Evolutionary conservation across 768 basidiomycete genomes (phyloP).

Genomic region (Roridomyces roridus): DNA sequence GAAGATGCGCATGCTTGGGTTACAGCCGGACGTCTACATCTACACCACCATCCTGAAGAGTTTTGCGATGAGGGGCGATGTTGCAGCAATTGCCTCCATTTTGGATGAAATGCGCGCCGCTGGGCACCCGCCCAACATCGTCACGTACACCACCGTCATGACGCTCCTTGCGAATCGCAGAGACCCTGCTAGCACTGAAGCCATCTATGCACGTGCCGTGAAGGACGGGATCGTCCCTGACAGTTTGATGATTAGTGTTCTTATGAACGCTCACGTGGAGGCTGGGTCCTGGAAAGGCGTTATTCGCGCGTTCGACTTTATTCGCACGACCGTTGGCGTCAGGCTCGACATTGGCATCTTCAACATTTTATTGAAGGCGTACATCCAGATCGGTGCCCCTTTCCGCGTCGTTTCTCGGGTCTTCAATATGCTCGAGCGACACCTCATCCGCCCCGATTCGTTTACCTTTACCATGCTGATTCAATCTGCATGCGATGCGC

Average conservation of each 20-base stretch:
- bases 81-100: slow-evolving; percentile 53
- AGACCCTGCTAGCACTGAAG: slow-evolving; percentile 71
- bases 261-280: slow-evolving; percentile 87
- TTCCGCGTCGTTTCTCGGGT: slow-evolving; percentile 65
- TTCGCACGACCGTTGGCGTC: slow-evolving; percentile 42
- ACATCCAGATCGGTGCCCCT: slow-evolving; percentile 81
- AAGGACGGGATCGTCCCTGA: slow-evolving; percentile 68
- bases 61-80: slow-evolving; percentile 60
- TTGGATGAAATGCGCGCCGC: slow-evolving; percentile 67
- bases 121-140: slow-evolving; percentile 50
- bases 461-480: slow-evolving; percentile 78
- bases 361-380: slow-evolving; percentile 85
- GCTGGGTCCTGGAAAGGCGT: slow-evolving; percentile 81
- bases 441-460: slow-evolving; percentile 60
- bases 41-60: slow-evolving; percentile 67
- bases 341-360: slow-evolving; percentile 65
- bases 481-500: slow-evolving; percentile 81
- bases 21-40: slow-evolving; percentile 59
- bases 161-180: slow-evolving; percentile 64
- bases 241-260: slow-evolving; percentile 64
- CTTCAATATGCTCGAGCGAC: slow-evolving; percentile 60
- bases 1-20: slow-evolving; percentile 53
- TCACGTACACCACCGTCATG: slow-evolving; percentile 73
- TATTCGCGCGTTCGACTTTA: slow-evolving; percentile 70
- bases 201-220: slow-evolving; percentile 68